Base-by-base conservation (phyloP, 805 yeast species). In the Candida corydali region DNA sequence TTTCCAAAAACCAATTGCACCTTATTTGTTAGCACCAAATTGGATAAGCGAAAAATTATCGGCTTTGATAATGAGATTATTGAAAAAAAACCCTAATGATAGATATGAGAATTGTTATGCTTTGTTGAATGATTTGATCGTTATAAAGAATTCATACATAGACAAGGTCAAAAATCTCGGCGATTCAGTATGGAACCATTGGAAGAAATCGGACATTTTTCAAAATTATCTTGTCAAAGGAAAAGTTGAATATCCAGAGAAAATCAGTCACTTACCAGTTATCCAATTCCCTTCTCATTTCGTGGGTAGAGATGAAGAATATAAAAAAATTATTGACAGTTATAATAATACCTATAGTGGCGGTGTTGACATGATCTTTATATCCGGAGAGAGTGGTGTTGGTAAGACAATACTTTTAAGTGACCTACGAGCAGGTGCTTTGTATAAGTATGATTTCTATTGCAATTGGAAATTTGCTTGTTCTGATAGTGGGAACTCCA, bases 321-420 rank as follows among this genome's bases (percentile, higher is more conserved):
- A 44, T 31, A 27, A 33, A 6, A 31, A 31, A 7, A 41, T 40
- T 23, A 42, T 45, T 12, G 39, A 26, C 12, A 5, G 38, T n/a
- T 22, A 25, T 6, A 29, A 29, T 11, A 33, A 33, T 33, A 26
- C 30, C 3, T 33, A 18, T 11, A 26, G 22, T 33, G 38, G 34
- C 12, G 54, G 52, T 1, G 27, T 54, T 28, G 45, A 52, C 46
- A 28, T 57, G 8, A 42, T 65, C 1, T 40, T 70, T 5, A 45
- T 73, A 3, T 45, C 52, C 1, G 79, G 80, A 11, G 60, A 52
- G 3, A 39, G 64, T 1, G 80, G 80, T 2, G 49, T 58, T 5
- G 80, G 80, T 1, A 73, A 72, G 46, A 55, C 74, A 1, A 51
- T 69, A 4, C 39, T 73, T 6, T 47, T 74, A 5, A 53, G 54